phyloP scores from a whole-genome alignment of 352 stramenopile species.

The Globisporangium rhizosaccharum region DNA sequence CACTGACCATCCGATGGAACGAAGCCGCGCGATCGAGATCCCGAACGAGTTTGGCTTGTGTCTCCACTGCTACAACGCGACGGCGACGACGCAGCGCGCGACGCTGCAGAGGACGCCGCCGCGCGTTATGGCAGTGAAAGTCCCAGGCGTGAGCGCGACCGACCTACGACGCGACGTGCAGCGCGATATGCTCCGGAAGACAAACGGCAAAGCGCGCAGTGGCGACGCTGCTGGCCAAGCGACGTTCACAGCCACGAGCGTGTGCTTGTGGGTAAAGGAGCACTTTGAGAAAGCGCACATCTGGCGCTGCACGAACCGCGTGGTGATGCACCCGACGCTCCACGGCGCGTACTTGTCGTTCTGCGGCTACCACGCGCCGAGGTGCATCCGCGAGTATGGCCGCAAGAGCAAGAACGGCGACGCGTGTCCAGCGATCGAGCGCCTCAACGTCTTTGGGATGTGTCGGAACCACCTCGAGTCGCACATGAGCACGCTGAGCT shows the following conservation, averaged over 20 bases:
- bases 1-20: slow-evolving; percentile 41
- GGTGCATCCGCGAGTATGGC: slow-evolving; percentile 62
- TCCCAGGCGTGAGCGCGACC: slow-evolving; percentile 33
- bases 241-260: slow-evolving; percentile 20
- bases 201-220: slow-evolving; percentile 6
- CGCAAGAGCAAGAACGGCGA: slow-evolving; percentile 20
- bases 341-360: slow-evolving; percentile 47
- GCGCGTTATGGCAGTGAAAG: slow-evolving; percentile 28
- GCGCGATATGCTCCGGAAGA: slow-evolving; percentile 14
- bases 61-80: slow-evolving; percentile 49
- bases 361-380: slow-evolving; percentile 54
- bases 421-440: slow-evolving; percentile 40
- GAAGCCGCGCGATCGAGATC: slow-evolving; percentile 42
- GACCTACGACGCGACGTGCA: slow-evolving; percentile 22
- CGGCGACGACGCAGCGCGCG: slow-evolving; percentile 28
- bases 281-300: slow-evolving; percentile 43
- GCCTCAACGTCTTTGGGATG: slow-evolving; percentile 55
- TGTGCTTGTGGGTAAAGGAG: slow-evolving; percentile 56
- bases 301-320: slow-evolving; percentile 53
- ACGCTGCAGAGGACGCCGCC: slow-evolving; percentile 45
- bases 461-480: slow-evolving; percentile 70
- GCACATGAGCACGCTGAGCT: slow-evolving; percentile 43
- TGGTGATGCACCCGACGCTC: slow-evolving; percentile 56
- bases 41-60: slow-evolving; percentile 56
- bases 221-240: neutral